phyloP scores from a whole-genome alignment of 768 basidiomycete genomes.

The Pleurotus pulmonarius region DNA sequence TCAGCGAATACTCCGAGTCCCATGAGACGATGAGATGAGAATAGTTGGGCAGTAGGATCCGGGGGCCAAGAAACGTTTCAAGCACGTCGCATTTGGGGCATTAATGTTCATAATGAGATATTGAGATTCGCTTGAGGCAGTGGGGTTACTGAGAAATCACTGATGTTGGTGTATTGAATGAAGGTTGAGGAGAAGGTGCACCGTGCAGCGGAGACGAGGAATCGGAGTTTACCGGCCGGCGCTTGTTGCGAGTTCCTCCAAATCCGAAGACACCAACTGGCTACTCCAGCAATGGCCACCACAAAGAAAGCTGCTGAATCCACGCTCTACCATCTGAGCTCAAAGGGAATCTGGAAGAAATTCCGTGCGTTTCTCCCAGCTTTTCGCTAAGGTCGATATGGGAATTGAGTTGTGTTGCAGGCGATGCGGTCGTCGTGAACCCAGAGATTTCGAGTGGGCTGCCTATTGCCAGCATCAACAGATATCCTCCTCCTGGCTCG shows the following conservation, averaged over 20 bases:
- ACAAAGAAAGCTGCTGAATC: slow-evolving; percentile 81
- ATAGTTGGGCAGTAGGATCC: too few species aligned
- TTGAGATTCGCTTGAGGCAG: too few species aligned
- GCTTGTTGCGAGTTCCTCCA: not conserved
- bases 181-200: not conserved
- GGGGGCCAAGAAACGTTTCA: too few species aligned
- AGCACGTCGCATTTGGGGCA: too few species aligned
- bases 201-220: not conserved
- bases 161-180: not conserved
- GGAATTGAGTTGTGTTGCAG: slow-evolving; percentile 33
- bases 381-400: not conserved
- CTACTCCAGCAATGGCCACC: slow-evolving; percentile 53
- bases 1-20: too few species aligned
- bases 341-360: slow-evolving; percentile 96
- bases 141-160: too few species aligned
- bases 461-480: slow-evolving; percentile 66
- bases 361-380: slow-evolving; percentile 56
- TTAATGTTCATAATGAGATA: too few species aligned
- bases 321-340: slow-evolving; percentile 85
- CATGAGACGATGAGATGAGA: too few species aligned
- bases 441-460: slow-evolving; percentile 90
- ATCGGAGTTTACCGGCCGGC: slow-evolving; percentile 8
- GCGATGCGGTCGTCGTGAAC: slow-evolving; percentile 80
- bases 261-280: slow-evolving; percentile 8
- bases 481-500: slow-evolving; percentile 87